Conservation (phyloP, 148 eudicot genomes). For the Vaccinium vitisidaea region DNA sequence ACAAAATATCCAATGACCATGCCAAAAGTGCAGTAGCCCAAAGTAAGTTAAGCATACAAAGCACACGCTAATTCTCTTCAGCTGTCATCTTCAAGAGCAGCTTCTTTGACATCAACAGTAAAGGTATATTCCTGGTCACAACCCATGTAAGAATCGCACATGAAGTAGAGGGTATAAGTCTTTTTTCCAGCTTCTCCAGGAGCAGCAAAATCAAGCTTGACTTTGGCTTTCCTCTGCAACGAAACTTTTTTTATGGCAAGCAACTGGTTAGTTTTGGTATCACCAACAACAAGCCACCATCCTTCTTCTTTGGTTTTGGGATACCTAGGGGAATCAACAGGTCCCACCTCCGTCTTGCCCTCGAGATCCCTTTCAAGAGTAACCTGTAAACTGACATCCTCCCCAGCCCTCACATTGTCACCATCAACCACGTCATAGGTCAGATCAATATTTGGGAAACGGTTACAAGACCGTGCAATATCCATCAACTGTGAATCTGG, state of each 20-base stretch:
- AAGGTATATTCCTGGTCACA: conserved; percentile 86
- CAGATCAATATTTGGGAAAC: conserved; percentile 80
- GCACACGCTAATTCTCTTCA: conserved; percentile 18
- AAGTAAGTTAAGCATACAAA: background rate
- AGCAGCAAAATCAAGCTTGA: conserved; percentile 59
- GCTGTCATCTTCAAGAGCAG: conserved; percentile 33
- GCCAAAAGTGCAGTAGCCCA: background rate
- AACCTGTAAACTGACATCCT: conserved; percentile 51
- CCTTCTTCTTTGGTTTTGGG: conserved; percentile 83
- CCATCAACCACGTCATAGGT: conserved; percentile 47
- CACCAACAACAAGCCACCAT: conserved; percentile 92
- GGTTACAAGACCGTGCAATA: conserved; percentile 72
- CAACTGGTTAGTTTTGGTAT: conserved; percentile 64
- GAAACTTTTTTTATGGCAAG: conserved; percentile 78
- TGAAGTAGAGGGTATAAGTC: conserved; percentile 62
- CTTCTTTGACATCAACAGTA: conserved; percentile 53
- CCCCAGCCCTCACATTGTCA: conserved; percentile 54
- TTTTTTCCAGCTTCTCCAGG: conserved; percentile 56
- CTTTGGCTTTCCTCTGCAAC: conserved; percentile 69
- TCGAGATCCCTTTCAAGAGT: conserved; percentile 72
- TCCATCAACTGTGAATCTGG: conserved; percentile 66
- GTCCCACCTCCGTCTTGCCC: conserved; percentile 66
- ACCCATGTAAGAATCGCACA: conserved; percentile 90
- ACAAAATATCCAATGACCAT: background rate
- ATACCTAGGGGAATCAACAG: conserved; percentile 68